phyloP scores from a whole-genome alignment of 306 rosid species.

The Prunus armeniaca region DNA sequence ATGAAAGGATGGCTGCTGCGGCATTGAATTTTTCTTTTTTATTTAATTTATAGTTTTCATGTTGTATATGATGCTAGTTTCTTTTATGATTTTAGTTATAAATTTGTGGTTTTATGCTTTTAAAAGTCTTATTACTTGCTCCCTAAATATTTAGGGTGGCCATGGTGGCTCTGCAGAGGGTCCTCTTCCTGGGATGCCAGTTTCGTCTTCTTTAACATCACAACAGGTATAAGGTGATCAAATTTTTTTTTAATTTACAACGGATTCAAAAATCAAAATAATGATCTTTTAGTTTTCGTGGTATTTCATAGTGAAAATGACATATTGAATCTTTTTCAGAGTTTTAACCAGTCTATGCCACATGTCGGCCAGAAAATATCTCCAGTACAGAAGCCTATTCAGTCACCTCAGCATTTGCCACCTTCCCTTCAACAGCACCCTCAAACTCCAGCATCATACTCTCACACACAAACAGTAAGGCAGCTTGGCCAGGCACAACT shows the following conservation, averaged over 20 bases:
- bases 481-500: conserved; percentile 63
- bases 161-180: conserved; percentile 50
- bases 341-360: conserved; percentile 52
- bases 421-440: conserved; percentile 53
- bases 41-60: not conserved
- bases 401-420: conserved; percentile 70
- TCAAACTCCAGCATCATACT: conserved; percentile 51
- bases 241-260: conserved; percentile 13
- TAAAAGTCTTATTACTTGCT: conserved; percentile 18
- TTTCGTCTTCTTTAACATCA: conserved; percentile 41
- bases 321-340: conserved; percentile 39
- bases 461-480: conserved; percentile 42
- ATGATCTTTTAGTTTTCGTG: conserved; percentile 10
- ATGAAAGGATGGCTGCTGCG: not conserved
- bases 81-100: not conserved
- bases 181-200: conserved; percentile 37
- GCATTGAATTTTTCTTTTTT: not conserved
- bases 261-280: conserved; percentile 10
- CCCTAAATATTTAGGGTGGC: conserved; percentile 52
- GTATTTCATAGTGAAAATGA: conserved; percentile 10
- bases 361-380: conserved; percentile 59
- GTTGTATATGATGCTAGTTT: not conserved
- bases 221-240: conserved; percentile 49
- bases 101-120: not conserved
- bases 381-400: conserved; percentile 59